phyloP scores from a whole-genome alignment of 345 rosid genomes.

The Eucalyptus fibrosa region DNA sequence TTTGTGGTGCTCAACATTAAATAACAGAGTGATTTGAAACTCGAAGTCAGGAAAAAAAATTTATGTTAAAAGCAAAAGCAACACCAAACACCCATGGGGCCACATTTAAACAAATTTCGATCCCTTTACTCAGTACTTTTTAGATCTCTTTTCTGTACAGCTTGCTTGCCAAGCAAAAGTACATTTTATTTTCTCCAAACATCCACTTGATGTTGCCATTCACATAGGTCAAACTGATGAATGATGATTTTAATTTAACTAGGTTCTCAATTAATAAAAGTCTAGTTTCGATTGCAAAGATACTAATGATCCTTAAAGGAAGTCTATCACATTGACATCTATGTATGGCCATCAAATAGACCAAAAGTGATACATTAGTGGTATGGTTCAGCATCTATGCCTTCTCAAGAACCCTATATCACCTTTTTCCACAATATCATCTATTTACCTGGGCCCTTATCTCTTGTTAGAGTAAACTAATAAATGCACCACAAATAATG shows the following conservation, averaged over 20 bases:
- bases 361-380: not conserved
- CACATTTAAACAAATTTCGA: not conserved
- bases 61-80: not conserved
- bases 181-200: not conserved
- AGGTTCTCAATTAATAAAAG: not conserved
- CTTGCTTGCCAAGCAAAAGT: not conserved
- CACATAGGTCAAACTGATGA: not conserved
- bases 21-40: not conserved
- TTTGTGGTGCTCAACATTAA: not conserved
- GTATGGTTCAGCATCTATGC: not conserved
- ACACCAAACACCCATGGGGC: not conserved
- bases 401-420: not conserved
- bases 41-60: not conserved
- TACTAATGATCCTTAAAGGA: not conserved
- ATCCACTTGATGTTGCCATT: not conserved
- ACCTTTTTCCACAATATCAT: not conserved
- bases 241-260: not conserved
- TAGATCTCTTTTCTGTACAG: not conserved
- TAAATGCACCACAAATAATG: not conserved
- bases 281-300: not conserved
- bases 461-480: not conserved
- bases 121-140: not conserved
- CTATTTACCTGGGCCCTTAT: not conserved
- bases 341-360: not conserved
- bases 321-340: not conserved